phyloP scores from a whole-genome alignment of 106 monocot genomes.

The Xerophyta viscosa region DNA sequence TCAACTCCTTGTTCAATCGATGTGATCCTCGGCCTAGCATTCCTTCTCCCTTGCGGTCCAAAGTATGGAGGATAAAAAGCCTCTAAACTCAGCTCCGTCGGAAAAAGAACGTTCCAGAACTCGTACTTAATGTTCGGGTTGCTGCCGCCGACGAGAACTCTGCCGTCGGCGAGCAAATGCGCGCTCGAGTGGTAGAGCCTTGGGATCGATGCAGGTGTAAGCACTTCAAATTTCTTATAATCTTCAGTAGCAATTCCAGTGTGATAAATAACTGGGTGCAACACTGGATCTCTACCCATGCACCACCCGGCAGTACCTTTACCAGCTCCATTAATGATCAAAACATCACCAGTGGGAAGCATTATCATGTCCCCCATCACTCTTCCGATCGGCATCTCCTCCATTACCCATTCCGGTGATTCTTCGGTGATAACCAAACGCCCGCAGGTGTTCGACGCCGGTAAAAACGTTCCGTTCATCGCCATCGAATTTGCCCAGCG shows the following conservation, averaged over 20 bases:
- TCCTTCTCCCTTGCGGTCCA: too few relatives aligned
- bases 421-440: conserved; percentile 16
- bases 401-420: conserved; percentile 27
- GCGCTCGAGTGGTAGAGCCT: conserved; percentile 29
- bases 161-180: conserved; percentile 14
- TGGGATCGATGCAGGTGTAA: conserved; percentile 11
- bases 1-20: not conserved
- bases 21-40: not conserved
- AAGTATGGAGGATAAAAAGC: conserved; percentile 8
- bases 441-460: conserved; percentile 14
- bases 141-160: conserved; percentile 28
- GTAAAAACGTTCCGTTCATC: conserved; percentile 1
- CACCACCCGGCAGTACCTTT: conserved; percentile 21
- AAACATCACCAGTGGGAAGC: conserved; percentile 21
- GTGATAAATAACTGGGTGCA: conserved; percentile 12
- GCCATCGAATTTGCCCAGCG: not conserved
- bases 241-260: not conserved
- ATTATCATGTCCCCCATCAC: conserved; percentile 34
- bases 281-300: conserved; percentile 11
- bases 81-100: conserved; percentile 13
- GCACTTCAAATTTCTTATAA: not conserved
- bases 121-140: conserved; percentile 17
- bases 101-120: conserved; percentile 6
- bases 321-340: conserved; percentile 22
- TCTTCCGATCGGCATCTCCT: conserved; percentile 23